Conservation (phyloP, 306 rosid species). For the Cyamopsis tetragonoloba region DNA sequence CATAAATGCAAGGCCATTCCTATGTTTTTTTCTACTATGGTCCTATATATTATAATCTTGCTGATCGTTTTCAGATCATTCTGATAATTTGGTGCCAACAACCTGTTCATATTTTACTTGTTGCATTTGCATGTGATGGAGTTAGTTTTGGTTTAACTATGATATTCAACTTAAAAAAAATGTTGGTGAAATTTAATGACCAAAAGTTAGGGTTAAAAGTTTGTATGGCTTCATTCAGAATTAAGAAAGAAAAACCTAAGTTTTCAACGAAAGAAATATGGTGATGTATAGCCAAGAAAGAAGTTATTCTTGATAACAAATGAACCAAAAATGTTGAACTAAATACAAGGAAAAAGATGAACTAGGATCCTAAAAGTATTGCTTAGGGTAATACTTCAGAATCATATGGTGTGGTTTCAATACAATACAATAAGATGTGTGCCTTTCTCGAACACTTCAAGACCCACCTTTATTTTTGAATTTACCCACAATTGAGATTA, state of each 20-base stretch:
- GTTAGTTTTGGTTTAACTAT: background rate
- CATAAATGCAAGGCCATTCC: background rate
- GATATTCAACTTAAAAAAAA: too few species aligned
- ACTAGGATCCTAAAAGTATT: background rate
- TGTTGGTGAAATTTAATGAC: background rate
- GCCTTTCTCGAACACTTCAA: background rate
- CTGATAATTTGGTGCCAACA: background rate
- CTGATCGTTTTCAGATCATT: background rate
- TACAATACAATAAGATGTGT: background rate
- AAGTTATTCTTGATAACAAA: background rate
- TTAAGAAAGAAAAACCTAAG: background rate
- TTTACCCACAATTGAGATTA: background rate
- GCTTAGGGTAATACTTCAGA: background rate
- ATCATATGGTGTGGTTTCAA: background rate
- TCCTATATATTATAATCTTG: background rate
- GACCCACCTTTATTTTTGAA: background rate
- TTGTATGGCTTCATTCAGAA: background rate
- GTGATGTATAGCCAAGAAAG: background rate
- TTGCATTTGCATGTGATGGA: background rate
- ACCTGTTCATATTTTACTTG: conserved; percentile 4
- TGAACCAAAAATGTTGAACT: background rate
- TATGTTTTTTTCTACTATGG: background rate
- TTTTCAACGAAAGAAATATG: background rate
- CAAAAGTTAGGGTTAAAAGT: background rate
- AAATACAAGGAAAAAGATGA: background rate